These are phyloP conservation scores for Diaporthe batatas DNA, from an alignment of 2,329 filamentous ascomycete genomes.

Conservation along the genomic window DNA sequence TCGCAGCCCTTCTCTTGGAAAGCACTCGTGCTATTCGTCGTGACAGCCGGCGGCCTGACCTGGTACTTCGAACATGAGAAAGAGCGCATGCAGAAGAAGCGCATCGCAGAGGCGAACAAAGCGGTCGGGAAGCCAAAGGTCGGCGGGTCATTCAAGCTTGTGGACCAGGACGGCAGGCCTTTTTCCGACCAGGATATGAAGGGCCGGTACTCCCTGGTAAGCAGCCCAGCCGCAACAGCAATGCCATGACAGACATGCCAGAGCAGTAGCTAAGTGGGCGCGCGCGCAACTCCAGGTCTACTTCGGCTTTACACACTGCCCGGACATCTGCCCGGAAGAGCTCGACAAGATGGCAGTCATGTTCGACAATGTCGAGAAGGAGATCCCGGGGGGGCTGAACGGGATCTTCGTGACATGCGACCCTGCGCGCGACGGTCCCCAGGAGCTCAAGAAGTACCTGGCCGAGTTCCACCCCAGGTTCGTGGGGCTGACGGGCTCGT, in stretches of 20 bases:
- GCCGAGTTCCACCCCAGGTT: slow-evolving; percentile 90
- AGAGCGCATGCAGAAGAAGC: slow-evolving; percentile 87
- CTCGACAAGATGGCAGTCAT: slow-evolving; percentile 99
- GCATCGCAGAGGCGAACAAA: slow-evolving; percentile 92
- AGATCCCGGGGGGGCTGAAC: slow-evolving; percentile 67
- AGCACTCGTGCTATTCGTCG: slow-evolving; percentile 86
- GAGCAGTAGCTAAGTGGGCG: slow-evolving; percentile 22
- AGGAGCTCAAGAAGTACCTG: slow-evolving; percentile 87
- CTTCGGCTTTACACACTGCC: slow-evolving; percentile 98
- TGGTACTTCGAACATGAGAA: slow-evolving; percentile 97
- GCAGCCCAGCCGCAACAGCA: not conserved
- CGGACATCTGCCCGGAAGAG: slow-evolving; percentile 98
- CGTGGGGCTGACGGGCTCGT: slow-evolving; percentile 90
- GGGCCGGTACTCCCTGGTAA: slow-evolving; percentile 86
- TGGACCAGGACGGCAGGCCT: slow-evolving; percentile 83
- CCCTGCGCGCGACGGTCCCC: slow-evolving; percentile 88
- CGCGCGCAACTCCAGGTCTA: slow-evolving; percentile 74
- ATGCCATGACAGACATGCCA: no score
- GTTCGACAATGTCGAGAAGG: slow-evolving; percentile 78
- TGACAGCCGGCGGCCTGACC: slow-evolving; percentile 81
- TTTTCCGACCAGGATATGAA: slow-evolving; percentile 86
- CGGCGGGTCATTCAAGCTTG: slow-evolving; percentile 85
- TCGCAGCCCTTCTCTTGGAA: slow-evolving; percentile 91
- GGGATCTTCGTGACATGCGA: slow-evolving; percentile 97
- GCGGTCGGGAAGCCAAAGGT: slow-evolving; percentile 94